Evolutionary conservation across 192 early-diverging fungal genomes (phyloP), one percentile per base, ranked within the genome.

Genomic region (Entophlyctis luteolus): DNA sequence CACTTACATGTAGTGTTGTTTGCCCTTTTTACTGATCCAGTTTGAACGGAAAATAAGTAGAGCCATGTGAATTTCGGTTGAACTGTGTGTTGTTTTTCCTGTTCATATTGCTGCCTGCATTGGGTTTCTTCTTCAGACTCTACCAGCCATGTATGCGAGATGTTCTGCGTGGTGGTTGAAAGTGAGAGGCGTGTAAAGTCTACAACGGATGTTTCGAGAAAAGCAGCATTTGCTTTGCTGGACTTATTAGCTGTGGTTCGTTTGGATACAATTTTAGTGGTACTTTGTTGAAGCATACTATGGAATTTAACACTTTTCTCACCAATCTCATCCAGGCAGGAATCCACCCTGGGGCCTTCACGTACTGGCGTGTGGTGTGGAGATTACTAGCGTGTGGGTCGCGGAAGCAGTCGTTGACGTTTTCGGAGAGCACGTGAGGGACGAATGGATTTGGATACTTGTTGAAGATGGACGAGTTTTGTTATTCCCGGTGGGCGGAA

Each of bases 381-480:
- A 99, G 75, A 50, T 89, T 77, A 23, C 80, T 93, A 0, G 89
- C 88, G 2, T 79, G 77, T 12, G 85, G 78, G 67, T 95, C 91
- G 3, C 96, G 82, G 39, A 78, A 77, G 29, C 95, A 82, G 56
- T 92, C 93, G 12, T 98, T 82, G n/a, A 96, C 93, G 78, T 99
- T 95, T 22, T 88, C 83, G 2, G 92, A 77, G 47, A 97, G 75
- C 18, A 99, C 97, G 77, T 99, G 97, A 5, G 87, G 83, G 2
- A 95, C 91, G 76, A 93, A 96, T 27, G 97, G 97, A 74, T 99
- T 99, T 48, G 97, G 97, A 79, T 99, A 99, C 45, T 96, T 89
- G 69, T 90, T 76, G 85, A 89, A 94, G 60, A 97, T 91, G 22
- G 94, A n/a, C n/a, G n/a, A n/a, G n/a, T n/a, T n/a, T n/a, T n/a